phyloP scores from a whole-genome alignment of 73 alveolate species.

The Paramecium sexaurelia region DNA sequence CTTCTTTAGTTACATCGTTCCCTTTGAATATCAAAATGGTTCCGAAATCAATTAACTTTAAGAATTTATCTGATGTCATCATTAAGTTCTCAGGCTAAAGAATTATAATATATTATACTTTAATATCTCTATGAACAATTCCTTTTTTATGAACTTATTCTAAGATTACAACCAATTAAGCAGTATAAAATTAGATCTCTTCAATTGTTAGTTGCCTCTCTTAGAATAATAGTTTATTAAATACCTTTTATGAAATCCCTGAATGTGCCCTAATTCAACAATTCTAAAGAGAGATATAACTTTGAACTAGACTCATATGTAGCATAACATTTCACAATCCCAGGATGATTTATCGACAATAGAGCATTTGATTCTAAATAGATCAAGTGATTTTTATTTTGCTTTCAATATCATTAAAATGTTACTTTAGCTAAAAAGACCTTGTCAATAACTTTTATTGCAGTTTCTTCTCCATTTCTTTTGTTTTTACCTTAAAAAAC shows the following conservation, averaged over 20 bases:
- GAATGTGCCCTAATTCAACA: slow-evolving; percentile 40
- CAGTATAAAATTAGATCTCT: slow-evolving; percentile 20
- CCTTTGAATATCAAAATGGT: slow-evolving; percentile 4
- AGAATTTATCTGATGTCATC: slow-evolving; percentile 56
- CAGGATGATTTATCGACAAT: slow-evolving; percentile 40
- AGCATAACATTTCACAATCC: slow-evolving; percentile 38
- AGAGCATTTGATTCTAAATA: slow-evolving; percentile 17
- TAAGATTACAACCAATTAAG: background rate
- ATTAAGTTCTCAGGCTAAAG: slow-evolving; percentile 62
- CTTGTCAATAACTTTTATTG: slow-evolving; percentile 40
- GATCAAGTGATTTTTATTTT: slow-evolving; percentile 41
- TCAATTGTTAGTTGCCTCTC: background rate
- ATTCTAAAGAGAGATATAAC: slow-evolving; percentile 19
- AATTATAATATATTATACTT: background rate
- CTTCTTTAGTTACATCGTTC: slow-evolving; percentile 32
- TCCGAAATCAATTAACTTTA: slow-evolving; percentile 65
- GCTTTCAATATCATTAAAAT: background rate
- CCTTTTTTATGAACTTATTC: slow-evolving; percentile 2
- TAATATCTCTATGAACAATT: slow-evolving; percentile 40
- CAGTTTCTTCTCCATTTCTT: background rate
- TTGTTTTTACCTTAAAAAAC: slow-evolving; percentile 34
- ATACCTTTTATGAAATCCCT: slow-evolving; percentile 51
- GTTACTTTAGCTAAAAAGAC: slow-evolving; percentile 36
- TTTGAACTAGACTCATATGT: slow-evolving; percentile 28
- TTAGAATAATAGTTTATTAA: background rate